Base-by-base conservation (phyloP, 495 filamentous ascomycete genomes). In the Aspergillus conjunctus region DNA sequence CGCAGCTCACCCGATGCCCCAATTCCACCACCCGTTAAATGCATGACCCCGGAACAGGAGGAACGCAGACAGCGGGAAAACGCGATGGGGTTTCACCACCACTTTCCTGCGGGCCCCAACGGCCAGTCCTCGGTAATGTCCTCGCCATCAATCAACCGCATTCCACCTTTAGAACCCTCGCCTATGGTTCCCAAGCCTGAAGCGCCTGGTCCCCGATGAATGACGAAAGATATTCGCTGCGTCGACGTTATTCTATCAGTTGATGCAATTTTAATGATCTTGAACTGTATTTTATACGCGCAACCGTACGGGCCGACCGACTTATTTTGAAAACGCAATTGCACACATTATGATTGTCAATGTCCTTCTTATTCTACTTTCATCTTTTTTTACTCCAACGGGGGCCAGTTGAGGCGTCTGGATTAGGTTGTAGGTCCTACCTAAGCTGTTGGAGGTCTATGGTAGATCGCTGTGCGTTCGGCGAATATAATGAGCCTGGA, bases 1-100 rank as follows among this genome's bases (percentile, higher is more conserved):
- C 70, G 77, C n/a, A 79, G 74, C 58, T 80, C 78, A 1, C 73
- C 75, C 1, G 77, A 79, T 63, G 77, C 76, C 10, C 77, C 78
- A 0, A 78, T 81, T 57, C 77, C 75, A 8, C 69, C 76, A 0
- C 78, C 78, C 0, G 71, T 78, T 20, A 81, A 81, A 44, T 76
- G 69, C 59, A 80, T 80, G 78, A 77, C 78, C 3, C 77, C 77
- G 1, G 77, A 80, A 61, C 77, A 80, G 51, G 76, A 79, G 58
- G 76, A 77, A 44, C 76, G 76, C 22, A 68, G 76, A 7, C 76
- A 77, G 48, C 56, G 74, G 18, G 76, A 80, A 63, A 74, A 77
- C 54, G 74, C 73, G 0, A 58, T 74, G 44, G 61, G 71, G 15
- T 55, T 69, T 15, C 66, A 75, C 20, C 45, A 31, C n/a, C 69